These are phyloP conservation scores for Lactuca saligna DNA, from an alignment of 129 eudicot species.

Conservation along the genomic window DNA sequence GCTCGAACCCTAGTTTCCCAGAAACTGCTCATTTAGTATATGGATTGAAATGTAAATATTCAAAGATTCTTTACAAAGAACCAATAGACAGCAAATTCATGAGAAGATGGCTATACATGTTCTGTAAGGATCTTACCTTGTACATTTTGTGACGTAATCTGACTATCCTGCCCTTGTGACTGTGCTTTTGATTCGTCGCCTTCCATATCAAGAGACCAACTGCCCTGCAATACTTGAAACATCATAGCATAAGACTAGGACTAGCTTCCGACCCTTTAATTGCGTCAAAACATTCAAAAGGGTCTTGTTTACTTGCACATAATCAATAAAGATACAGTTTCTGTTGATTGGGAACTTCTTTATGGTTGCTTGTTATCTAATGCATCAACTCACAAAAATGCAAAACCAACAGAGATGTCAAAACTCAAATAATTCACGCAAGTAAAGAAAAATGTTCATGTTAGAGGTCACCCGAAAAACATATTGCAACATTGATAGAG, in stretches of 20 bases:
- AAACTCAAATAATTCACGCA: too few species aligned
- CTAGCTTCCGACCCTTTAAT: background rate
- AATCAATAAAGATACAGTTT: background rate
- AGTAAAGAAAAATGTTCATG: too few species aligned
- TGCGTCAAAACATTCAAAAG: background rate
- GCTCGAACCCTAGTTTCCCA: constrained; percentile 46
- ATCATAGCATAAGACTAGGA: constrained; percentile 14
- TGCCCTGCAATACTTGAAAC: constrained; percentile 14
- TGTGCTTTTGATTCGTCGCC: constrained; percentile 30
- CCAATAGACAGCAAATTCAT: background rate
- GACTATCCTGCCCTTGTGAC: constrained; percentile 24
- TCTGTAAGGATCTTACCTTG: constrained; percentile 42
- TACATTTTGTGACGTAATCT: constrained; percentile 40
- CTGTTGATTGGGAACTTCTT: background rate
- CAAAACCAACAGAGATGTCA: too few species aligned
- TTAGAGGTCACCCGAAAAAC: too few species aligned
- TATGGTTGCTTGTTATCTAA: background rate
- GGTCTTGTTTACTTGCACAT: background rate
- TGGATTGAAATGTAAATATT: background rate
- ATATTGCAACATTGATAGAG: too few species aligned
- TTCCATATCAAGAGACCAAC: constrained; percentile 33
- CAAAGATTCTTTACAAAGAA: background rate
- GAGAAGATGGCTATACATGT: background rate
- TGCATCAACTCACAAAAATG: background rate
- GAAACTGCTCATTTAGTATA: constrained; percentile 7